A percentile compares a stretch with the other conserved stretches of the same genome.
Evolutionary conservation across 257 asterid genomes (phyloP).

Genomic region (Nicotiana benthamiana): DNA sequence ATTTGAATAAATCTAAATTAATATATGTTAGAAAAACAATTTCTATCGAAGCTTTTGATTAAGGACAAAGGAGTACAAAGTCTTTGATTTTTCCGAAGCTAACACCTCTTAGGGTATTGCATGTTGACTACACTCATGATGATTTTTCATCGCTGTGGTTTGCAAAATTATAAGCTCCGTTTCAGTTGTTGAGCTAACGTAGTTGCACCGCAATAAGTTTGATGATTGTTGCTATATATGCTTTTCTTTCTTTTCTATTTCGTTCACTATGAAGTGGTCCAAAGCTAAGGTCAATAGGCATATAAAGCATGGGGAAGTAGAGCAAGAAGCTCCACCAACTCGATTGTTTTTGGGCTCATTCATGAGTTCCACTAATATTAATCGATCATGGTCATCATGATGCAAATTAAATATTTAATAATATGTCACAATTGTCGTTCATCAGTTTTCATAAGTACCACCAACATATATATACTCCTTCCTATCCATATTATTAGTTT

Average conservation of each 20-base stretch:
- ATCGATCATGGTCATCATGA: neutral
- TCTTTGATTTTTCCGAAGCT: no score
- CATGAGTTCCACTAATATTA: neutral
- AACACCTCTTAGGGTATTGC: no score
- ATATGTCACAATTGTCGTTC: neutral
- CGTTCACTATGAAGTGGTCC: neutral
- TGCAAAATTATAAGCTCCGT: neutral
- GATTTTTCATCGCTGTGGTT: neutral
- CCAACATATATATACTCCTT: no score
- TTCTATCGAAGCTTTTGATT: no score
- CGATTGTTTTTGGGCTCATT: neutral
- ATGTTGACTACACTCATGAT: no score
- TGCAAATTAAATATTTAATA: neutral
- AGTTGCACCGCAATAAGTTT: neutral
- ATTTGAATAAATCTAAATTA: no score
- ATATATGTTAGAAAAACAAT: no score
- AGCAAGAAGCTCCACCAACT: neutral
- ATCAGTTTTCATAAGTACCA: neutral
- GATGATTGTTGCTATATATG: neutral
- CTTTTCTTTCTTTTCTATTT: neutral
- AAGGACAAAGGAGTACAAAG: no score
- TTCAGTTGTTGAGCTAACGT: neutral
- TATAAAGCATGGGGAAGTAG: no score
- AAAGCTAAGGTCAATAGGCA: no score
- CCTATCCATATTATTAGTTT: no score